phyloP scores from a whole-genome alignment of 164 flowering plant species.

The Kalanchoe fedtschenkoi region DNA sequence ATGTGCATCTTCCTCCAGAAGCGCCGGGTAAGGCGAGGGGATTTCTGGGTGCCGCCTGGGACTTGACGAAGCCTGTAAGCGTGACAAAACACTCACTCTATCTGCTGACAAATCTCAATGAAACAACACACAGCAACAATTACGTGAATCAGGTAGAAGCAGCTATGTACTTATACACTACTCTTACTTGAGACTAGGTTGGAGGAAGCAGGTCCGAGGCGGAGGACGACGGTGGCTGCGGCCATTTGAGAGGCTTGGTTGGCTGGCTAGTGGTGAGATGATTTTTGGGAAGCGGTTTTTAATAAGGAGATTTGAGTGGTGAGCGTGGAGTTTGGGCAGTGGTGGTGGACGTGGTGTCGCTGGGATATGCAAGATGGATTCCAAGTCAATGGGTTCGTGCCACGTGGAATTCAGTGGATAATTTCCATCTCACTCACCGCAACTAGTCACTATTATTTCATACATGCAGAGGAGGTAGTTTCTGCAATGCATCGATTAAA shows the following conservation, averaged over 20 bases:
- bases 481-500: too few species aligned
- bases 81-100: not conserved
- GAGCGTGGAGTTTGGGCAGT: conserved; percentile 2
- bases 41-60: conserved; percentile 33
- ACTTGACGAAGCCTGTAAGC: conserved; percentile 39
- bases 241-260: conserved; percentile 28
- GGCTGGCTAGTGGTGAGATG: not conserved
- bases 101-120: too few species aligned
- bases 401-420: conserved; percentile 48
- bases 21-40: conserved; percentile 40
- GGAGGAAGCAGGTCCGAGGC: conserved; percentile 22
- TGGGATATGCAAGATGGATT: conserved; percentile 32
- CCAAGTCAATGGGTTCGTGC: conserved; percentile 25
- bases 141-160: not conserved
- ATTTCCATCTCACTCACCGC: too few species aligned
- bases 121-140: not conserved
- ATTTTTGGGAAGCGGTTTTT: not conserved
- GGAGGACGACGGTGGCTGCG: conserved; percentile 37
- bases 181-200: conserved; percentile 32
- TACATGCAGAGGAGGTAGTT: too few species aligned
- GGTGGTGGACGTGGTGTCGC: conserved; percentile 16
- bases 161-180: too few species aligned
- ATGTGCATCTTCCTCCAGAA: conserved; percentile 51
- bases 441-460: too few species aligned
- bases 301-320: not conserved